These are phyloP conservation scores for Dendrobium catenatum DNA, from an alignment of 106 monocot genomes.

Conservation along the genomic window DNA sequence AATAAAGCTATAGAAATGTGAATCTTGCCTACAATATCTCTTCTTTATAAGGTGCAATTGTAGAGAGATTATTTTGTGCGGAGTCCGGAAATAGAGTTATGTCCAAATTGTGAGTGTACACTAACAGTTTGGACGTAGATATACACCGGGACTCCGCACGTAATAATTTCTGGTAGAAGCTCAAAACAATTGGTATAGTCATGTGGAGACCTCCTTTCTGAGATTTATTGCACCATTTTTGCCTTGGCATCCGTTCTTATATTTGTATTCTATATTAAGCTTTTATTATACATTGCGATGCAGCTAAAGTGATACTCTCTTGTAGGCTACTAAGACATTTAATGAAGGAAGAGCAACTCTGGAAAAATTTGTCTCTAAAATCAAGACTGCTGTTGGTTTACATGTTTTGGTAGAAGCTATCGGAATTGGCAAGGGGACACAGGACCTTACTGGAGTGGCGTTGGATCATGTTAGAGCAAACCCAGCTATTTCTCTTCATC, in stretches of 20 bases:
- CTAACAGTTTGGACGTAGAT: no score
- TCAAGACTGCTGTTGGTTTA: constrained; percentile 47
- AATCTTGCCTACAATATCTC: background rate
- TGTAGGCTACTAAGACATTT: constrained; percentile 50
- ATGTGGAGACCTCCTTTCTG: background rate
- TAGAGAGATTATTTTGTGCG: no score
- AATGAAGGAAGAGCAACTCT: constrained; percentile 54
- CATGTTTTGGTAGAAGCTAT: constrained; percentile 53
- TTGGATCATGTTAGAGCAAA: constrained; percentile 39
- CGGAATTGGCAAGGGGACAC: constrained; percentile 76
- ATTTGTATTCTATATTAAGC: background rate
- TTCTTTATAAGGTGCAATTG: no score
- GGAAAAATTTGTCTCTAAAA: constrained; percentile 54
- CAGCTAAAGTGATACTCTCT: background rate
- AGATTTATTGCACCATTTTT: background rate
- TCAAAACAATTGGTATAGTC: background rate
- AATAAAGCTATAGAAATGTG: background rate
- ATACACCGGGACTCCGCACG: no score
- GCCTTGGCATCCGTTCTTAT: background rate
- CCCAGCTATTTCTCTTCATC: constrained; percentile 10
- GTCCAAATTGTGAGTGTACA: no score
- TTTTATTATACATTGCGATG: background rate
- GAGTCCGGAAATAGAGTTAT: no score
- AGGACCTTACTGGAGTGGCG: constrained; percentile 50
- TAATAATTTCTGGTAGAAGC: background rate